These are phyloP conservation scores for Colletotrichum sp. DNA, from an alignment of 2,329 filamentous ascomycete species.

Conservation along the genomic window DNA sequence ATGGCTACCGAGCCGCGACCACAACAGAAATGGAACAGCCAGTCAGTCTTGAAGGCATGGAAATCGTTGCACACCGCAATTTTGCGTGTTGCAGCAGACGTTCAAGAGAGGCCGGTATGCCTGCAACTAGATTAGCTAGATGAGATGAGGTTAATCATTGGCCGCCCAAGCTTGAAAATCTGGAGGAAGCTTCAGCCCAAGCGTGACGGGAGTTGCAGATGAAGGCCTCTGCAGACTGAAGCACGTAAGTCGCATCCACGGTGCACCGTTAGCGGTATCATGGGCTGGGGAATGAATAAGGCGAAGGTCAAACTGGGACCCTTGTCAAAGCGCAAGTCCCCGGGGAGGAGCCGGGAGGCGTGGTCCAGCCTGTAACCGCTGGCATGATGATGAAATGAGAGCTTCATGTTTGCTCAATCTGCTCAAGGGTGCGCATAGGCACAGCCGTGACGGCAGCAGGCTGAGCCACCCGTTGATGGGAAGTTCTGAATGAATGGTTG, in stretches of 20 bases:
- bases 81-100: background rate
- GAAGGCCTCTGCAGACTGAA: background rate
- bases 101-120: background rate
- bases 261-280: background rate
- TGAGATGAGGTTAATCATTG: background rate
- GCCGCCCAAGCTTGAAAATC: background rate
- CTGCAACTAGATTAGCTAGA: background rate
- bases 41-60: background rate
- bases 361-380: background rate
- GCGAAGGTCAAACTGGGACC: background rate
- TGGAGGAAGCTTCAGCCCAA: background rate
- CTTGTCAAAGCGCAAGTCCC: background rate
- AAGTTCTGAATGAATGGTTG: background rate
- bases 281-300: background rate
- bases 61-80: slow-evolving; percentile 1
- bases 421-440: background rate
- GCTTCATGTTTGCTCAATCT: background rate
- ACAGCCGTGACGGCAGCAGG: slow-evolving; percentile 4
- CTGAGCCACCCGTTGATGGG: background rate
- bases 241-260: background rate
- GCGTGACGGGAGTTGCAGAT: background rate
- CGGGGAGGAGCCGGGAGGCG: background rate
- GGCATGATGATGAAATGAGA: slow-evolving; percentile 11
- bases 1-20: slow-evolving; percentile 3
- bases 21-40: background rate